These are phyloP conservation scores for Zygosaccharomyces pseudobailii DNA, from an alignment of 1,139 yeast genomes.

Conservation along the genomic window DNA sequence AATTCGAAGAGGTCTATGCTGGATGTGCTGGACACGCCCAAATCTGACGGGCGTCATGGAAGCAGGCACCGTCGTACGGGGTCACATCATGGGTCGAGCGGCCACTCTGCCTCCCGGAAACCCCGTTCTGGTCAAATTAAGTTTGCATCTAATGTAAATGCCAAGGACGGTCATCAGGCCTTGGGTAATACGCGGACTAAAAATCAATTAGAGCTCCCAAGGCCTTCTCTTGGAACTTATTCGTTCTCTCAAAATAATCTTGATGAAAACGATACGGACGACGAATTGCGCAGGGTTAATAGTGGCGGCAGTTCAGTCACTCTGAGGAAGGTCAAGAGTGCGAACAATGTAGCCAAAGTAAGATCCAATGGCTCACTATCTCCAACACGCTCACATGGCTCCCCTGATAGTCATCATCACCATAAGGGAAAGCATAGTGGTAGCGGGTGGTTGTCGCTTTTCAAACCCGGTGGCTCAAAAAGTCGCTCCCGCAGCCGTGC, in stretches of 20 bases:
- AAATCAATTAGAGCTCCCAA: not conserved
- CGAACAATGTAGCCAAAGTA: conserved; percentile 11
- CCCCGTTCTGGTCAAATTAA: conserved; percentile 18
- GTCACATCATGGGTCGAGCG: not conserved
- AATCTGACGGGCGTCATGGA: not conserved
- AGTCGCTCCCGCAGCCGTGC: conserved; percentile 17
- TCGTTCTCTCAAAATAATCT: not conserved
- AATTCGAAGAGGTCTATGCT: conserved; percentile 20
- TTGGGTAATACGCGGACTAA: conserved; percentile 10
- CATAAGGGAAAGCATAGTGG: conserved; percentile 9
- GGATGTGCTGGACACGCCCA: conserved; percentile 15
- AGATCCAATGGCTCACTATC: conserved; percentile 17
- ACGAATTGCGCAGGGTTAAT: not conserved
- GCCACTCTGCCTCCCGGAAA: conserved; percentile 3
- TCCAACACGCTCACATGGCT: not conserved
- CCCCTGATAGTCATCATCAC: conserved; percentile 2
- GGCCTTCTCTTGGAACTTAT: not conserved
- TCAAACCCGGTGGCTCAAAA: conserved; percentile 11
- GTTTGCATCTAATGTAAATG: conserved; percentile 20
- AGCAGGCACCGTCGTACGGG: not conserved
- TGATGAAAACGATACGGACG: not conserved
- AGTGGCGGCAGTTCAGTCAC: conserved; percentile 6
- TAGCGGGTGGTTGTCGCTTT: conserved; percentile 17
- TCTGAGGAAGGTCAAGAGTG: conserved; percentile 9
- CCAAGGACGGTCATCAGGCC: conserved; percentile 16